Percentiles rank a stretch among this genome's conserved stretches.
phyloP scores from a whole-genome alignment of 805 yeast species.

The Metschnikowia rubicola region DNA sequence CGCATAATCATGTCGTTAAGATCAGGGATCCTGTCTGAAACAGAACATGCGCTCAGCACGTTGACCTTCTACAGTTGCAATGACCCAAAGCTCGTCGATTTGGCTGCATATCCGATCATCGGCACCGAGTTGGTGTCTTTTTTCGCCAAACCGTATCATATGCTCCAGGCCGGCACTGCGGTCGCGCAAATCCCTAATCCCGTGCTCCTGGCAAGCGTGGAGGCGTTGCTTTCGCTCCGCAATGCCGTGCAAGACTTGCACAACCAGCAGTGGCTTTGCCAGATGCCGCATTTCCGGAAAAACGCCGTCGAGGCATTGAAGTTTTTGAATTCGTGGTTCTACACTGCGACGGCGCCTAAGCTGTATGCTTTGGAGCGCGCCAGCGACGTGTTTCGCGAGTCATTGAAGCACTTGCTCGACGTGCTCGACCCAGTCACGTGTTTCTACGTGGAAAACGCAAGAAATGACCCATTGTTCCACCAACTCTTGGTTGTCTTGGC shows the following conservation, averaged over 20 bases:
- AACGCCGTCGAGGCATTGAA: constrained; percentile 45
- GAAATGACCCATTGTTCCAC: constrained; percentile 65
- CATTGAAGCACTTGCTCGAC: constrained; percentile 67
- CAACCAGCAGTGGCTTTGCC: constrained; percentile 74
- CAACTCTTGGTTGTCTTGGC: constrained; percentile 50
- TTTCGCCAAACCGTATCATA: constrained; percentile 34
- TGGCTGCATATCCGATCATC: constrained; percentile 42
- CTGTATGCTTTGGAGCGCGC: constrained; percentile 19
- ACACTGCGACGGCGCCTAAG: constrained; percentile 3
- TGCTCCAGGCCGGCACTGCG: constrained; percentile 14
- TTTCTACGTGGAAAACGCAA: constrained; percentile 69
- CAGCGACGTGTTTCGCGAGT: constrained; percentile 48
- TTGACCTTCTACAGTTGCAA: constrained; percentile 48
- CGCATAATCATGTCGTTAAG: constrained; percentile 70
- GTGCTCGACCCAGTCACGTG: constrained; percentile 81
- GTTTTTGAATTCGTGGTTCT: constrained; percentile 33
- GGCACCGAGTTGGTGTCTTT: constrained; percentile 39
- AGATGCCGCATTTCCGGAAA: constrained; percentile 45
- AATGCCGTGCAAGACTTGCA: constrained; percentile 81
- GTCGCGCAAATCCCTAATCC: constrained; percentile 16
- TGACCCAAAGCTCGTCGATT: constrained; percentile 46
- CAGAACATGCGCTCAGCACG: constrained; percentile 66
- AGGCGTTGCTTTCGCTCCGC: constrained; percentile 65
- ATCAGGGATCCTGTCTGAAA: constrained; percentile 62
- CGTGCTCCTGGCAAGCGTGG: constrained; percentile 29